Evolutionary conservation across 2,329 filamentous ascomycete species (phyloP), one percentile per base, ranked within the genome.

Genomic region (Metarhizium album): DNA sequence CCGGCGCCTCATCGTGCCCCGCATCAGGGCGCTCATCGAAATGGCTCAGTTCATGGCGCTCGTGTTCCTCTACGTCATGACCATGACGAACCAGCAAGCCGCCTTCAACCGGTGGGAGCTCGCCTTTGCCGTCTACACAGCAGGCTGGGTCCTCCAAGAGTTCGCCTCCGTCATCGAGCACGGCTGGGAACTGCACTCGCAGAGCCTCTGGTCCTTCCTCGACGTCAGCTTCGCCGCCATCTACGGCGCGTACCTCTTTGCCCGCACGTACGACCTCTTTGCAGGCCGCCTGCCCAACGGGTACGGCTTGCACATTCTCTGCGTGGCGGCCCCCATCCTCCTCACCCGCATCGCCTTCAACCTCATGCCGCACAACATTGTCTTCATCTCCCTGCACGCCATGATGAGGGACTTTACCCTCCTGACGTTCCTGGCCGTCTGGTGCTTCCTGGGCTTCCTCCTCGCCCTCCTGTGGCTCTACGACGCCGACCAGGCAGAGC

Each of bases 341-440:
- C 71, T 87, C 31, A 84, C 84, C 0, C 76, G 84, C 8, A 70
- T 87, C 23, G 84, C 84, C 3, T 87, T 87, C 69, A 87, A 84
- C 57, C 64, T 87, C 27, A 79, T 87, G 73, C 83, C 83, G 0
- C 83, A 87, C 62, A 87, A 86, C 57, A 83, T 88, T 69, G 77
- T 87, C 37, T 86, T 88, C 65, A 83, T 88, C 52, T 83, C 83
- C 0, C 71, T 87, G 2, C 76, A 85, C 54, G 82, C 83, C 46
- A 87, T 88, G 84, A 84, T 88, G 74, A 77, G 78, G 45, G 82
- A 87, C 60, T 88, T 88, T 58, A 76, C 80, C 2, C 72, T 83
- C 37, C 69, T 87, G 0, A 86, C 82, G 2, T 68, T 83, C 7
- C 74, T 87, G 16, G 81, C 83, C 2, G 73, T 79, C 5, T 87